Conservation (phyloP, 257 asterid genomes). For the Pogostemon cablin region DNA sequence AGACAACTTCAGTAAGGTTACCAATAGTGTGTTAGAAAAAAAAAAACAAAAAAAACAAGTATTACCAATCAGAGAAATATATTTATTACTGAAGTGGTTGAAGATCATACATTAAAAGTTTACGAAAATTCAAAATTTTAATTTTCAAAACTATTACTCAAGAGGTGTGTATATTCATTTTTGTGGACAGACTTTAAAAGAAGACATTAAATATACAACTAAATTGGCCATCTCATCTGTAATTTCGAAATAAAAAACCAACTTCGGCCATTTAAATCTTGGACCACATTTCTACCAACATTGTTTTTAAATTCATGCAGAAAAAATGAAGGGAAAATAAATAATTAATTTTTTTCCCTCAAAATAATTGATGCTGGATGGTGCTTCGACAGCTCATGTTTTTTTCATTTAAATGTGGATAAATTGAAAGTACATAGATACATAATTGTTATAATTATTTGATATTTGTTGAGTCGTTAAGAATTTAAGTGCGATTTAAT, state of each 20-base stretch:
- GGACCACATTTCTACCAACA: constrained; percentile 33
- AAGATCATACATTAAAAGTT: constrained; percentile 3
- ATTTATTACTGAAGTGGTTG: neutral
- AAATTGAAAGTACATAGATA: neutral
- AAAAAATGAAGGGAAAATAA: constrained; percentile 3
- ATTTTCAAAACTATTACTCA: constrained; percentile 13
- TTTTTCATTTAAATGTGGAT: neutral
- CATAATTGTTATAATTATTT: neutral
- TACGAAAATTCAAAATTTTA: constrained; percentile 25
- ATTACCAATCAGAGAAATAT: too few relatives aligned
- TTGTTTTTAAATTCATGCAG: neutral
- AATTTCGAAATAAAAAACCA: constrained; percentile 25
- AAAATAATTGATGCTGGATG: constrained; percentile 8
- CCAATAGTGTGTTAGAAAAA: neutral
- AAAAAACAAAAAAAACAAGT: too few relatives aligned
- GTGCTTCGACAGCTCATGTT: constrained; percentile 31
- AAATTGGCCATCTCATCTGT: constrained; percentile 22
- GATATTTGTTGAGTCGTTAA: neutral
- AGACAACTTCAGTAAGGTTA: neutral
- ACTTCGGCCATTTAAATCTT: constrained; percentile 35
- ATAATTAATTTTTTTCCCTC: neutral
- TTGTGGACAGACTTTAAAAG: constrained; percentile 29
- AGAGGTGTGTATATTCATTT: constrained; percentile 13
- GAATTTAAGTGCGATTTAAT: neutral
- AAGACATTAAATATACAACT: constrained; percentile 32